Base-by-base conservation (phyloP, 2,329 filamentous ascomycete species). In the Penicillium olsonii region DNA sequence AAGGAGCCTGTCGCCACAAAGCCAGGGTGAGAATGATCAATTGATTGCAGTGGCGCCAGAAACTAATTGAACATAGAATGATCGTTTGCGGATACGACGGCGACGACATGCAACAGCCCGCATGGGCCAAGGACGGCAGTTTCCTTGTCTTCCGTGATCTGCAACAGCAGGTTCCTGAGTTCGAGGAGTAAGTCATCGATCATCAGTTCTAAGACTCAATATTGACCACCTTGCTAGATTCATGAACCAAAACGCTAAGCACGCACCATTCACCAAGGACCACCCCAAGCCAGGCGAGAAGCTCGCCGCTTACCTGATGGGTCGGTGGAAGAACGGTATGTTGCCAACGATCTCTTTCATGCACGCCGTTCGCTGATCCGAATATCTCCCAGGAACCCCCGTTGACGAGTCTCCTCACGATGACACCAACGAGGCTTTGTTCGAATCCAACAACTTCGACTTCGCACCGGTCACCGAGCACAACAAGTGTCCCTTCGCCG, bases 61-160 rank as follows among this genome's bases (percentile, higher is more conserved):
- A 5, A 11, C 35, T 37, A 8, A 60, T 67, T 2, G 24, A 50
- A 10, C 62, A 62, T 45, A 69, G 68, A 29, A 52, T 72, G 9
- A 69, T 74, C 24, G 59, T 77, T 35, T 58, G 67, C 22, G 70
- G 68, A 18, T 65, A 69, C 24, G 61, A 69, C 2, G 70, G 71
- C 10, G 72, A 75, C 46, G 46, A 51, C 11, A 49, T 20, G 56
- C 59, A 10, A 63, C 72, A 37, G 48, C 57, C 57, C 2, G 17
- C 33, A 1, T 78, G 74, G 75, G 71, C 74, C 22, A 57, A 68
- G 2, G 74, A 78, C 41, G 74, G 75, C 4, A 76, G 72, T 53
- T 75, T 75, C 48, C 62, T 77, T 9, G 71, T 66, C 24, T 73
- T 78, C 56, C 72, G 74, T 11, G 71, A 76, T 38, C 65, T 77